Percentiles rank a stretch among this genome's conserved stretches.
These are phyloP conservation scores for Jackrogersella minutella DNA, from an alignment of 495 filamentous ascomycete species.

Conservation along the genomic window DNA sequence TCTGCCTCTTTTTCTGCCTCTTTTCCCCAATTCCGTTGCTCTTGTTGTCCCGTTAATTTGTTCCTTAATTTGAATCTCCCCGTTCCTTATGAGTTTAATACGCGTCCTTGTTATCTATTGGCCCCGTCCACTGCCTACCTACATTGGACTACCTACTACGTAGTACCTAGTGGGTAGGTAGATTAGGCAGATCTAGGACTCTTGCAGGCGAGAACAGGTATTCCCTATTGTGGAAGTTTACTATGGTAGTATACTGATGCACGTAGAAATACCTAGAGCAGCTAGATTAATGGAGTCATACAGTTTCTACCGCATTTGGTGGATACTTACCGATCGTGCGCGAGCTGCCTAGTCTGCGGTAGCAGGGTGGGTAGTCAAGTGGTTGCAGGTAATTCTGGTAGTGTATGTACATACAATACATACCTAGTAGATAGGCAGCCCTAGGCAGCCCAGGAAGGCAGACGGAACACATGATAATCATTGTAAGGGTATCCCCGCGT, in stretches of 20 bases:
- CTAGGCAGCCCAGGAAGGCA: constrained; percentile 21
- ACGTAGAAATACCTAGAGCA: too few species aligned
- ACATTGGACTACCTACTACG: constrained; percentile 38
- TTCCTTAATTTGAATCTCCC: constrained; percentile 16
- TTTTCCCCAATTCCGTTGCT: background rate
- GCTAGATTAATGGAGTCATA: constrained; percentile 1
- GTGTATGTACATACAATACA: too few species aligned
- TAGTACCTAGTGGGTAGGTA: too few species aligned
- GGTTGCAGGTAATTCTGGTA: background rate
- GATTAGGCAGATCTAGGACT: constrained; percentile 43
- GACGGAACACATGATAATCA: constrained; percentile 28
- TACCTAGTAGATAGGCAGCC: constrained; percentile 5
- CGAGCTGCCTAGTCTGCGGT: constrained; percentile 8
- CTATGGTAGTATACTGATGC: too few species aligned
- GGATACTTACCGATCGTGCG: constrained; percentile 6
- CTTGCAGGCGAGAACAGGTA: constrained; percentile 23
- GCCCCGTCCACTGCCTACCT: constrained; percentile 24
- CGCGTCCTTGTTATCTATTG: constrained; percentile 30
- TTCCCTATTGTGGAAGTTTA: constrained; percentile 16
- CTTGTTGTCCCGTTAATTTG: background rate
- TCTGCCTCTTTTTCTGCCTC: constrained; percentile 2
- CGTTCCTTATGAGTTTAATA: constrained; percentile 28
- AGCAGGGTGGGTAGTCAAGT: constrained; percentile 24
- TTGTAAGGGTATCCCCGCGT: constrained; percentile 26
- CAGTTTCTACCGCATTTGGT: background rate